These are phyloP conservation scores for Setaria italica DNA, from an alignment of 202 grass and related monocot species.

Conservation along the genomic window DNA sequence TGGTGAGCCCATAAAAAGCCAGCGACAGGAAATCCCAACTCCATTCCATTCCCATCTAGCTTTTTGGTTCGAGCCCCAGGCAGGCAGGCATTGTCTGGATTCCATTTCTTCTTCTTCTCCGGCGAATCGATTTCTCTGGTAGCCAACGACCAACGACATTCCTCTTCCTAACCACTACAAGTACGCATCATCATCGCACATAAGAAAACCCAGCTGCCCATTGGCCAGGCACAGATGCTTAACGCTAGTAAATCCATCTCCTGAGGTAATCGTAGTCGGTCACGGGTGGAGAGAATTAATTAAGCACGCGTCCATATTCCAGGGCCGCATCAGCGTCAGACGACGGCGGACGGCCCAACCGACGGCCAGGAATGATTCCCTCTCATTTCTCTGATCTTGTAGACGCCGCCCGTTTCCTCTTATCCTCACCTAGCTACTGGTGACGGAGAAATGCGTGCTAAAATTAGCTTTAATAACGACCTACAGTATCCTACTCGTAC, in stretches of 20 bases:
- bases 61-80: background rate
- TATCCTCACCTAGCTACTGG: constrained; percentile 28
- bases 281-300: background rate
- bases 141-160: background rate
- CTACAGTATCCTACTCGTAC: background rate
- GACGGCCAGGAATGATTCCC: constrained; percentile 48
- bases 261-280: constrained; percentile 7
- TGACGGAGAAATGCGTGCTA: background rate
- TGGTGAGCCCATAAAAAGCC: background rate
- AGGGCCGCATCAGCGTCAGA: constrained; percentile 27
- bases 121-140: background rate
- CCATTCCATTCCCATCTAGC: too few species aligned
- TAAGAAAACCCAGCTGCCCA: background rate
- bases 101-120: background rate
- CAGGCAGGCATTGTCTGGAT: background rate
- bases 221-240: background rate
- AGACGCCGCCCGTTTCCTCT: constrained; percentile 23
- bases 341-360: constrained; percentile 48
- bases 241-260: background rate
- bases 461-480: background rate
- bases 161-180: background rate
- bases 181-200: background rate
- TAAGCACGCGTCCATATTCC: background rate
- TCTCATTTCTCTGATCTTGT: constrained; percentile 24
- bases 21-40: background rate